Base-by-base conservation (phyloP, 306 rosid species). In the Ziziphus jujuba region DNA sequence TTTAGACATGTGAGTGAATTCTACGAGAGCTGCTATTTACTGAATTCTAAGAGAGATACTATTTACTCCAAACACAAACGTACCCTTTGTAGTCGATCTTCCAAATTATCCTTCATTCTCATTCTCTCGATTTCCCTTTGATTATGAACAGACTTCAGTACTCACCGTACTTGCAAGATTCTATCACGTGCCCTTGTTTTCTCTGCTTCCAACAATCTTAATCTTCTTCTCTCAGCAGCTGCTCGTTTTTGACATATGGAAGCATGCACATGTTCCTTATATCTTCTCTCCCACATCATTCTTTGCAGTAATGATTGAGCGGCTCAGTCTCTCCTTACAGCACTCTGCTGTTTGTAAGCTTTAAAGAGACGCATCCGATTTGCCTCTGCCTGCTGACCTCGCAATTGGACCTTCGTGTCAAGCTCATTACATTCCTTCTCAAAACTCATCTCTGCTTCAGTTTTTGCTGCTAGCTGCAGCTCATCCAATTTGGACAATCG, bases 381-480 rank as follows among this genome's bases (percentile, higher is more conserved):
- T 63, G 83, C 84, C 73, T 85, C 95, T 21, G 98, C 98, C 82
- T 84, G 88, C 76, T 87, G 88, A 77, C 83, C 91, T 57, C 98
- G 91, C 31, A 84, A 82, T 81, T 82, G 85, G 74, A 92, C 96
- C 76, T 89, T 87, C 5, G 83, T 70, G 64, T 86, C 88, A 69
- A 89, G 90, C 63, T 84, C 83, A 65, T 63, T 65, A 8, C 96
- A 89, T 63, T 87, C 90, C 82, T 77, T 84, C 67, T 84, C 92
- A 72, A 68, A 73, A 40, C 92, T 95, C 73, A 71, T 74, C 82
- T 89, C 88, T 57, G 84, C 86, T 34, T 67, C 89, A 66, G 65
- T 74, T 85, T 89, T 92, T 38, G 96, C 95, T 6, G 91, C 96
- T 87, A 85, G 91, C 64, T 96, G 90, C 84, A 89, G 64, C 65